Base-by-base conservation (phyloP, 2,329 filamentous ascomycete species). In the Chalaropsis thielavioides region DNA sequence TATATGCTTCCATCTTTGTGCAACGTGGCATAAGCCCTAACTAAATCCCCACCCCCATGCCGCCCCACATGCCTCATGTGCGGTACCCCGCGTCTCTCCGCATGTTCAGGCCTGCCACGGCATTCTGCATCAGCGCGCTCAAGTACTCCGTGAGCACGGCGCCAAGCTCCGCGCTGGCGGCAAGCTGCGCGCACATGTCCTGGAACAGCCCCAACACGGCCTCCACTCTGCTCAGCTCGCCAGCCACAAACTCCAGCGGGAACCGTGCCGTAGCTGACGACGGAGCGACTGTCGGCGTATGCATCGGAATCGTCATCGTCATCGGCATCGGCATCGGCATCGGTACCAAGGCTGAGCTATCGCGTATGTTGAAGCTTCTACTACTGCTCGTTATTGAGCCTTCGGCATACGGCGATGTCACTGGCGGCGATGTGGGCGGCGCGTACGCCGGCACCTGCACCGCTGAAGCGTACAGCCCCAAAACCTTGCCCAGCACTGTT, bases 201-300 rank as follows among this genome's bases (percentile, higher is more conserved):
- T 80, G 75, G 41, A 81, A 73, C 70, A 78, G 79, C 44, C 74
- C 72, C 31, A 81, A 71, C 69, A 81, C 79, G n/a, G 76, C 71
- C n/a, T 75, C 71, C 24, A 81, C 70, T 10, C 80, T 77, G 69
- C 80, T 76, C 27, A 78, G 75, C 71, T 80, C 76, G 11, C 51
- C 63, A 7, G 40, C 61, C 17, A 66, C 44, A 40, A 66, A 66
- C 13, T 54, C 65, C 38, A 43, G 11, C 3, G 62, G 61, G 54
- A 64, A 66, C 35, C 61, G 46, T 7, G 51, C 59, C 46, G 44
- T 35, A 8, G 46, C 61, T n/a, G 54, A 58, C 17, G 61, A 38
- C 11, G 27, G 10, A 1, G 41, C 31, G 4, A 54, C 27, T 8
- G 46, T 51, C 27, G n/a, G n/a, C n/a, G n/a, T n/a, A n/a, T n/a